Conservation (phyloP, 768 basidiomycete species). For the Pleurotus eryngii region DNA sequence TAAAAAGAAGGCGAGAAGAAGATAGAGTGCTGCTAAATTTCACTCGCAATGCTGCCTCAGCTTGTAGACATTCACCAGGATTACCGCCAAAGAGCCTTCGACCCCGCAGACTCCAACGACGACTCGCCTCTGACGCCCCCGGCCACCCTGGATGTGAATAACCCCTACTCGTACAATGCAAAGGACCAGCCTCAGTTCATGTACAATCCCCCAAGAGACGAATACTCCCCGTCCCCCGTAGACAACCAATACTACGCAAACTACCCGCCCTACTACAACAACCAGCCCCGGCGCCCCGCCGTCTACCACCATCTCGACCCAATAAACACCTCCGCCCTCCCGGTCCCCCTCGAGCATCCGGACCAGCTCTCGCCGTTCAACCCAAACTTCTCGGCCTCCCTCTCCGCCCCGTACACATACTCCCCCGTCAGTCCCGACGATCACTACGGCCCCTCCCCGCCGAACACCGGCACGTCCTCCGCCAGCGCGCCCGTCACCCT, state of each 20-base stretch:
- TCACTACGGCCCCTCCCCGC: constrained; percentile 59
- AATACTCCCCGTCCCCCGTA: constrained; percentile 20
- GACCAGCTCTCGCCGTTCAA: constrained; percentile 46
- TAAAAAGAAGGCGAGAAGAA: neutral
- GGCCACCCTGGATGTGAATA: constrained; percentile 19
- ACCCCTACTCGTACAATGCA: constrained; percentile 30
- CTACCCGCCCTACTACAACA: neutral
- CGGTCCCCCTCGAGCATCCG: constrained; percentile 21
- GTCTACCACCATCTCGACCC: neutral
- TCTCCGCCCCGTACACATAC: constrained; percentile 32
- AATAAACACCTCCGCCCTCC: constrained; percentile 30
- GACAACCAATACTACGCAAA: neutral
- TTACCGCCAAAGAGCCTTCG: neutral
- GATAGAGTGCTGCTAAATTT: neutral
- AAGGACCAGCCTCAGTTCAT: constrained; percentile 24
- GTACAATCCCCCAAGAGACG: constrained; percentile 31
- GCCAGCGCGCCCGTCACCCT: constrained; percentile 34
- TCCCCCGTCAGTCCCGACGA: constrained; percentile 41
- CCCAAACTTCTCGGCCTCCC: constrained; percentile 42
- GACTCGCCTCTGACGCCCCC: neutral
- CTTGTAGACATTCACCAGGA: constrained; percentile 1
- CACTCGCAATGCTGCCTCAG: constrained; percentile 6
- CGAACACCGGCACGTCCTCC: constrained; percentile 60
- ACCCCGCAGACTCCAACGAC: neutral
- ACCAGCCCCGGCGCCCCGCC: neutral